A percentile compares a stretch with the other conserved stretches of the same genome.
Evolutionary conservation across 129 eudicot species (phyloP).

Genomic region (Gnaphalium uliginosum): DNA sequence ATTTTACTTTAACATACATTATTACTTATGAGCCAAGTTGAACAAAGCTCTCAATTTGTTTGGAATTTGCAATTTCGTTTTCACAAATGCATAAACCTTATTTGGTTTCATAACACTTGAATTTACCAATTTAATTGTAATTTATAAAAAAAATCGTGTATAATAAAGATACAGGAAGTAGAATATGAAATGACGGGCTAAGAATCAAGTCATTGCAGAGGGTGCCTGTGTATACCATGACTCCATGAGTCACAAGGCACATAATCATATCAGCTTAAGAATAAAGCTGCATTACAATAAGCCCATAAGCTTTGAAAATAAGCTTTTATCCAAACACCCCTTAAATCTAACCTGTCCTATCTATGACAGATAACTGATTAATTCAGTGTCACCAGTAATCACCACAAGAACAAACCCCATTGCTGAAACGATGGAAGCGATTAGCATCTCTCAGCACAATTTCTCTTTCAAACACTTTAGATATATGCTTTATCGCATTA

Average conservation of each 20-base stretch:
- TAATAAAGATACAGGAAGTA: no score
- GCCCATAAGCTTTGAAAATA: background rate
- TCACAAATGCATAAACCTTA: no score
- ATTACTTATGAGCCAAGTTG: no score
- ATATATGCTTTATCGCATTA: conserved; percentile 46
- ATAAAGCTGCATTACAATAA: background rate
- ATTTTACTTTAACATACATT: no score
- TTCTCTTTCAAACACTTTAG: conserved; percentile 46
- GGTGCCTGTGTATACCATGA: background rate
- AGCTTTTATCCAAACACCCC: no score
- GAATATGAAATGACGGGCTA: background rate
- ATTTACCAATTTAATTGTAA: no score
- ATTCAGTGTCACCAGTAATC: conserved; percentile 48
- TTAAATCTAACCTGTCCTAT: background rate
- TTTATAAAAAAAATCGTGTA: no score
- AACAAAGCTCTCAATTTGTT: no score
- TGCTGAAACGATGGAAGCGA: conserved; percentile 47
- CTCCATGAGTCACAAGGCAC: no score
- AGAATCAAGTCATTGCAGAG: background rate
- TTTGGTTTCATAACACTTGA: no score
- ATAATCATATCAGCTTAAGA: background rate
- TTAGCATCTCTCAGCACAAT: conserved; percentile 58
- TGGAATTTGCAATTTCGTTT: no score
- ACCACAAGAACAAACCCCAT: conserved; percentile 53
- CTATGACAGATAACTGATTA: background rate